phyloP scores from a whole-genome alignment of 176 grass and related monocot species.

The Leersia perrieri region DNA sequence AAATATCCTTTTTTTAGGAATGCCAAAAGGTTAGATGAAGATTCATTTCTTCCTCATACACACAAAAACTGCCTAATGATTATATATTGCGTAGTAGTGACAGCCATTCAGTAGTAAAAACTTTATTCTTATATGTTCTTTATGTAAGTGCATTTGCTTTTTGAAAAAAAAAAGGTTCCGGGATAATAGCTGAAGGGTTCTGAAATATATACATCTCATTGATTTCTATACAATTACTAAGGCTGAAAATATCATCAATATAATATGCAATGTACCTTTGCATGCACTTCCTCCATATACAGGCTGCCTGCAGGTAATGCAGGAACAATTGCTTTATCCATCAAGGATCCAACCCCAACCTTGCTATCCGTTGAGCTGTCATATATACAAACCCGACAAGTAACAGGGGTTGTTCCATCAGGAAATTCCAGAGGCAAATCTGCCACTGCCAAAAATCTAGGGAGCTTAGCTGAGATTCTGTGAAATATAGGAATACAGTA shows the following conservation, averaged over 20 bases:
- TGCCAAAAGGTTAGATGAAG: background rate
- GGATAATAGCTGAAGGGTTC: background rate
- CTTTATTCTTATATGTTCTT: background rate
- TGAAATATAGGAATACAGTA: slow-evolving; percentile 3
- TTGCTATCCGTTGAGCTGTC: slow-evolving; percentile 83
- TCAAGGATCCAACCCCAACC: slow-evolving; percentile 83
- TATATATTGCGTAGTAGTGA: background rate
- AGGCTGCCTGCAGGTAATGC: slow-evolving; percentile 73
- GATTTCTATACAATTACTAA: slow-evolving; percentile 1
- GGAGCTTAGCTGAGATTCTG: slow-evolving; percentile 14
- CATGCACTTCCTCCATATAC: slow-evolving; percentile 98
- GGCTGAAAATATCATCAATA: slow-evolving; percentile 4
- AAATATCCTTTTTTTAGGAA: background rate
- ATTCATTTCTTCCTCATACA: background rate
- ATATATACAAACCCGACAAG: slow-evolving; percentile 86
- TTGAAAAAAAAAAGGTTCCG: background rate
- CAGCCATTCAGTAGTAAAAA: background rate
- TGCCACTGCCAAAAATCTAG: slow-evolving; percentile 61
- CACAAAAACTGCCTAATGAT: background rate
- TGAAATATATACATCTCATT: background rate
- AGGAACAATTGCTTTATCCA: slow-evolving; percentile 85
- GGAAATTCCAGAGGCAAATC: slow-evolving; percentile 92
- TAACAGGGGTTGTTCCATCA: slow-evolving; percentile 95
- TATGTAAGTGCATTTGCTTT: background rate
- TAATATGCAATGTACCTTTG: slow-evolving; percentile 52